Conservation (phyloP, 176 grass and related monocot genomes). For the Zea luxurians region DNA sequence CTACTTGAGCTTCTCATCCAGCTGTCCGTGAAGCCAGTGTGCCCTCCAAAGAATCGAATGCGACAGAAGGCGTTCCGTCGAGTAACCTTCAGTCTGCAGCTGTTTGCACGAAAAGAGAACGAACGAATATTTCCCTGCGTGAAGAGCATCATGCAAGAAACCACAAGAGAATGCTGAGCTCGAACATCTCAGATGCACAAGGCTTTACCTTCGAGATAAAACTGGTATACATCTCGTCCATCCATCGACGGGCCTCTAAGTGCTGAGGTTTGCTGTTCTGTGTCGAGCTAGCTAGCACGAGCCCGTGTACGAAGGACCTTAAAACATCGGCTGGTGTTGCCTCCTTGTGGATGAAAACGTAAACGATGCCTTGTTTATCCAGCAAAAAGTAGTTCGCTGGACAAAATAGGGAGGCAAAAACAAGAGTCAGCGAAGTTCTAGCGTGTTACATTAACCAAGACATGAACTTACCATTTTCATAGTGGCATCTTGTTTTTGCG, state of each 20-base stretch:
- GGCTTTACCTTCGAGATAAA: slow-evolving; percentile 73
- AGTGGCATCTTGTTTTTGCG: slow-evolving; percentile 54
- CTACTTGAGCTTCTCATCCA: slow-evolving; percentile 61
- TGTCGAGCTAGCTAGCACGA: slow-evolving; percentile 42
- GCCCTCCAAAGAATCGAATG: slow-evolving; percentile 82
- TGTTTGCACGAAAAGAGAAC: slow-evolving; percentile 21
- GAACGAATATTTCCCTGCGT: not conserved
- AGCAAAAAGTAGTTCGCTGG: slow-evolving; percentile 82
- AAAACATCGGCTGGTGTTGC: slow-evolving; percentile 72
- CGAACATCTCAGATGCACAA: not conserved
- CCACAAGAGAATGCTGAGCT: not conserved
- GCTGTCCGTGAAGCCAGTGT: slow-evolving; percentile 52
- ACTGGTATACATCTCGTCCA: slow-evolving; percentile 62
- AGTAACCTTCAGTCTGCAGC: slow-evolving; percentile 66
- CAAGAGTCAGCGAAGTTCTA: slow-evolving; percentile 18
- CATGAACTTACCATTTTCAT: slow-evolving; percentile 49
- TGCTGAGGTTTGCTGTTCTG: slow-evolving; percentile 50
- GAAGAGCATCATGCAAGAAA: not conserved
- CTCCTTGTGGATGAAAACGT: slow-evolving; percentile 77
- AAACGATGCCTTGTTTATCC: slow-evolving; percentile 53
- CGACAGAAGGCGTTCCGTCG: slow-evolving; percentile 71
- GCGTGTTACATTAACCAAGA: not conserved
- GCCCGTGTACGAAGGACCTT: slow-evolving; percentile 75
- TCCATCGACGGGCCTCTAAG: slow-evolving; percentile 58
- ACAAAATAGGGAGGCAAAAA: slow-evolving; percentile 26